A percentile compares a stretch with the other conserved stretches of the same genome.
Conservation (phyloP, 345 rosid genomes). For the Rhodamnia argentea region DNA sequence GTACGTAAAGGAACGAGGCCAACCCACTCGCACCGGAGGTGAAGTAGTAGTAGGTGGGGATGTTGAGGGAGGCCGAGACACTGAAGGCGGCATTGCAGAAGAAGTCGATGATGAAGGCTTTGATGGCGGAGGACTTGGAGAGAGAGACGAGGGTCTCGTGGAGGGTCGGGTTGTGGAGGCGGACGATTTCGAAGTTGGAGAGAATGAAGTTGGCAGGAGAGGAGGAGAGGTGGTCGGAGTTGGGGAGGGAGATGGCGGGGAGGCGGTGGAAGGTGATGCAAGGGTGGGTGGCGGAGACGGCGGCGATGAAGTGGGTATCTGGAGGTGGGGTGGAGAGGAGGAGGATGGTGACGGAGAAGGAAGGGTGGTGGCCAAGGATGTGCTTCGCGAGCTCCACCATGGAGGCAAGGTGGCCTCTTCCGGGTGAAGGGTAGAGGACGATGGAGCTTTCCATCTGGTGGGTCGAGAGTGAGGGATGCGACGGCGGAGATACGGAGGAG, state of each 20-base stretch:
- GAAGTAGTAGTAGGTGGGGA: slow-evolving; percentile 8
- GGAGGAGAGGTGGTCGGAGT: background rate
- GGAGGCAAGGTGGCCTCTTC: slow-evolving; percentile 8
- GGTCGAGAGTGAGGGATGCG: background rate
- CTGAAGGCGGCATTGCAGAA: slow-evolving; percentile 5
- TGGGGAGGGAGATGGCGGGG: background rate
- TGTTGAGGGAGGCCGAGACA: background rate
- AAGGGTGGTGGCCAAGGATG: slow-evolving; percentile 2
- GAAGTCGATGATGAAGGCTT: slow-evolving; percentile 12
- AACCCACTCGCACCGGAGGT: slow-evolving; percentile 1
- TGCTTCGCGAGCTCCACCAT: slow-evolving; percentile 6
- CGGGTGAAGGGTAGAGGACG: slow-evolving; percentile 14
- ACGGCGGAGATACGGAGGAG: background rate
- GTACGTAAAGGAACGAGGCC: slow-evolving; percentile 2
- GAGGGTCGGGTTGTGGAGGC: slow-evolving; percentile 1
- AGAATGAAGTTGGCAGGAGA: background rate
- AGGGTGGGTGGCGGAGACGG: slow-evolving; percentile 2
- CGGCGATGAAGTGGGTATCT: background rate
- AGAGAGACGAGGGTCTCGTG: background rate
- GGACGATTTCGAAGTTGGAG: background rate
- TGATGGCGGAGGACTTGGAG: background rate
- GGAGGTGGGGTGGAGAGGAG: slow-evolving; percentile 8
- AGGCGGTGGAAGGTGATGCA: slow-evolving; percentile 8
- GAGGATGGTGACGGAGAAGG: slow-evolving; percentile 2
- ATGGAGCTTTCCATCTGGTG: slow-evolving; percentile 1